These are phyloP conservation scores for Botryotinia narcissicola DNA, from an alignment of 2,329 filamentous ascomycete species.

Conservation along the genomic window DNA sequence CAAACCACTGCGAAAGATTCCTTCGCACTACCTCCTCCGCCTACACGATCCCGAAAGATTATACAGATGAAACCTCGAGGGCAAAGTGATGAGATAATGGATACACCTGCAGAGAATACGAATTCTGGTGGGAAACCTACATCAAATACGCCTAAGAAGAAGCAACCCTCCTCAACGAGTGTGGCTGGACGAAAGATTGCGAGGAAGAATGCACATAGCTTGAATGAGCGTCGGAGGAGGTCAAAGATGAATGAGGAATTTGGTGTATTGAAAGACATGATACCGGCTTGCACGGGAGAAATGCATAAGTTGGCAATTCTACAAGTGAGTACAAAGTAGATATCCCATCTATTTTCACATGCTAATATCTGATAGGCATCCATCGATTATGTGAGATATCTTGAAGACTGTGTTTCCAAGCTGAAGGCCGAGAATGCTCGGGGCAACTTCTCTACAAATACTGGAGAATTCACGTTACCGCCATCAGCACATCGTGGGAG, in stretches of 20 bases:
- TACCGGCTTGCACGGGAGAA: slow-evolving; percentile 91
- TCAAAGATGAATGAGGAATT: slow-evolving; percentile 99
- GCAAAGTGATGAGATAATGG: slow-evolving; percentile 41
- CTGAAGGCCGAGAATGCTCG: slow-evolving; percentile 58
- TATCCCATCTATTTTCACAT: slow-evolving; percentile 1
- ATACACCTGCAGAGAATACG: slow-evolving; percentile 22
- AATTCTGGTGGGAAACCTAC: slow-evolving; percentile 27
- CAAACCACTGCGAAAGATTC: slow-evolving; percentile 49
- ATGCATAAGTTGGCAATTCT: slow-evolving; percentile 98
- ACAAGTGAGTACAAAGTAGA: slow-evolving; percentile 58
- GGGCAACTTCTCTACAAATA: slow-evolving; percentile 28
- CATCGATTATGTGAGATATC: slow-evolving; percentile 92
- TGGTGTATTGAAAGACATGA: slow-evolving; percentile 87
- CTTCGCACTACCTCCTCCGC: slow-evolving; percentile 86
- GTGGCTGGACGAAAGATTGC: slow-evolving; percentile 92
- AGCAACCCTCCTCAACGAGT: slow-evolving; percentile 71
- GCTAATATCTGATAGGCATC: slow-evolving; percentile 63
- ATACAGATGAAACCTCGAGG: slow-evolving; percentile 88
- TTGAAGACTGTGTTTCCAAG: slow-evolving; percentile 82
- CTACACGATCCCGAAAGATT: slow-evolving; percentile 89
- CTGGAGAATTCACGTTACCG: slow-evolving; percentile 29
- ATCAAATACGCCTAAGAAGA: slow-evolving; percentile 58
- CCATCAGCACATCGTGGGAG: slow-evolving; percentile 28
- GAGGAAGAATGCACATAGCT: slow-evolving; percentile 90
- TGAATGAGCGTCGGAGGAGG: slow-evolving; percentile 84